These are phyloP conservation scores for Ophiocordyceps camponoti-saundersi DNA, from an alignment of 2,329 filamentous ascomycete species.

Conservation along the genomic window DNA sequence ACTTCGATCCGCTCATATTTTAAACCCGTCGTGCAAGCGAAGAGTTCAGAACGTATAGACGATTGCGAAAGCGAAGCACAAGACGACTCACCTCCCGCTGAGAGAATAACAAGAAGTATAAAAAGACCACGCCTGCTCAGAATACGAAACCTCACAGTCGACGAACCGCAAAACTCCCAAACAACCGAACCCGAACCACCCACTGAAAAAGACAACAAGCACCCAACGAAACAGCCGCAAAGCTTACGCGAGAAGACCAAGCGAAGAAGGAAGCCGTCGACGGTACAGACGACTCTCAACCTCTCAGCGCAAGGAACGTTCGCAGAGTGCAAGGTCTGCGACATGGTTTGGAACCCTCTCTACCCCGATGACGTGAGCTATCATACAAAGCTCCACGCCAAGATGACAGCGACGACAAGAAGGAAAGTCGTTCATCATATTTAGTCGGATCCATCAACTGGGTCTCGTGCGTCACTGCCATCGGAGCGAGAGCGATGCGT, in stretches of 20 bases:
- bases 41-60: background rate
- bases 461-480: background rate
- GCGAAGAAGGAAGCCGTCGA: conserved; percentile 5
- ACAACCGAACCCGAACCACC: background rate
- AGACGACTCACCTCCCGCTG: conserved; percentile 5
- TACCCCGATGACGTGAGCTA: conserved; percentile 25
- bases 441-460: background rate
- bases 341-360: conserved; percentile 26
- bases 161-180: background rate
- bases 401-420: conserved; percentile 12
- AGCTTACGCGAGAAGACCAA: background rate
- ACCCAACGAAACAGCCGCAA: background rate
- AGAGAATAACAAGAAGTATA: conserved; percentile 1
- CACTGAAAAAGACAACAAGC: background rate
- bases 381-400: conserved; percentile 21
- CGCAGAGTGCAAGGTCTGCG: conserved; percentile 23
- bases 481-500: background rate
- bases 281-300: conserved; percentile 26
- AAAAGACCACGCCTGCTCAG: conserved; percentile 12
- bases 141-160: conserved; percentile 9
- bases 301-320: conserved; percentile 23
- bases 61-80: conserved; percentile 1
- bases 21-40: conserved; percentile 11
- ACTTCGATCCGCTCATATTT: conserved; percentile 24
- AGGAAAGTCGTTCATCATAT: background rate